Base-by-base conservation (phyloP, 495 filamentous ascomycete genomes). In the Hyphodiscus hymeniophilus region DNA sequence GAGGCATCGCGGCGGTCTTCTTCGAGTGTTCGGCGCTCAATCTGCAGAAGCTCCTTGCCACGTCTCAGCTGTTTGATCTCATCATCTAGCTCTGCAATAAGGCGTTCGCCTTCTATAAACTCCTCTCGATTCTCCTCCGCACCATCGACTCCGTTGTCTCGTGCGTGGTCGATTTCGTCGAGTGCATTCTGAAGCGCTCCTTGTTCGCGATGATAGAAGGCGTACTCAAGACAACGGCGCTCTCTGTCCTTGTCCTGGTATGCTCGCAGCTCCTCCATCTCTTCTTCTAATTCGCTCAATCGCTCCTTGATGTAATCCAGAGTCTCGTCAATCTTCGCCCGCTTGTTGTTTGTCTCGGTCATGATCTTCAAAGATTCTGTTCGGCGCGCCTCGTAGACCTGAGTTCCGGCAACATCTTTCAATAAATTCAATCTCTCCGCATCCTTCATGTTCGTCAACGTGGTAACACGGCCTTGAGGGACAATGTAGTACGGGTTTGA, bases 401-500 rank as follows among this genome's bases (percentile, higher is more conserved):
- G 88, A 3, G 92, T 97, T 36, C 92, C 92, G 2, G 92, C 94
- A 17, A 99, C 94, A 57, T 99, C 91, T 65, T 99, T 99, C 45
- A 99, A 68, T 22, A 99, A 69, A 42, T 82, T 87, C 51, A 99
- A 62, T 43, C 92, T 75, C 57, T 95, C 90, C 1, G 79, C 76
- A 59, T 99, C 92, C 63, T 95, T 94, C 94, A 96, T 97, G 59
- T 96, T 99, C 17, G 92, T 99, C 56, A 99, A 74, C 18, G 87
- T 82, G 0, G 94, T 96, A 42, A 99, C 89, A 50, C 94, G 85
- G 26, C 92, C 92, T 60, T 99, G 92, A 2, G 94, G 92, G 1
- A 99, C 92, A 54, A 99, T 99, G 61, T 97, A 99, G 71, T 96
- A 99, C 17, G 92, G 92, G 64, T 99, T 99, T 48, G 90, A 94